Evolutionary conservation across 192 early-diverging fungal species (phyloP), one percentile per base, ranked within the genome.

Genomic region (Linnemannia zychae): DNA sequence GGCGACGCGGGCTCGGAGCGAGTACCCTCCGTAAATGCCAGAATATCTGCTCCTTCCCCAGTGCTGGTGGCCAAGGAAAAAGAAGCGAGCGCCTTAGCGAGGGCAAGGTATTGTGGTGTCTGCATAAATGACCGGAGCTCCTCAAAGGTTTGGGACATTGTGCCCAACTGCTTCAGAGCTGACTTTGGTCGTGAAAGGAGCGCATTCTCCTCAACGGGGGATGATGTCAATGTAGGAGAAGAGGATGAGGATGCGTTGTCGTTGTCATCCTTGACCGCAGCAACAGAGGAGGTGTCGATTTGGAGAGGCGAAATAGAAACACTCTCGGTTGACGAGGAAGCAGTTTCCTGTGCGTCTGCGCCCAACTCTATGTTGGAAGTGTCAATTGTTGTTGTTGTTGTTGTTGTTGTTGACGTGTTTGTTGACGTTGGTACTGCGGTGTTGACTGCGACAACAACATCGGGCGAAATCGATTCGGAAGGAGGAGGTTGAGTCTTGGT

Each of bases 1-100:
- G 82, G 82, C 11, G 82, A 78, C 36, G 71, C 46, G n/a, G 82
- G 82, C 53, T 78, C 82, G 28, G 82, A 84, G 4, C 38, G 67
- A 2, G 75, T 49, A 3, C 82, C 82, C 1, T 65, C 50, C 22
- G 44, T 28, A 2, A 47, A 60, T 15, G 63, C 28, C 24, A 67
- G 3, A 20, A 20, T 16, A 2, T 31, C 9, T 50, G 72, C n/a
- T 69, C 33, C 20, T 31, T 31, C 20, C 31, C 3, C 17, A 7
- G 3, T 1, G 6, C 33, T 20, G 22, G 71, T 34, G 17, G 68
- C 31, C 18, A 38, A 22, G 5, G 38, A 37, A 31, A 57, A 48
- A 50, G 73, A 50, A 4, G 52, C 48, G 37, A 82, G 70, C 7
- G 67, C 46, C 9, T 72, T 34, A 4, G 71, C 24, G 34, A 77